Percentiles rank a stretch among this genome's conserved stretches.
phyloP scores from a whole-genome alignment of 805 yeast genomes.

The Lachancea cidri region DNA sequence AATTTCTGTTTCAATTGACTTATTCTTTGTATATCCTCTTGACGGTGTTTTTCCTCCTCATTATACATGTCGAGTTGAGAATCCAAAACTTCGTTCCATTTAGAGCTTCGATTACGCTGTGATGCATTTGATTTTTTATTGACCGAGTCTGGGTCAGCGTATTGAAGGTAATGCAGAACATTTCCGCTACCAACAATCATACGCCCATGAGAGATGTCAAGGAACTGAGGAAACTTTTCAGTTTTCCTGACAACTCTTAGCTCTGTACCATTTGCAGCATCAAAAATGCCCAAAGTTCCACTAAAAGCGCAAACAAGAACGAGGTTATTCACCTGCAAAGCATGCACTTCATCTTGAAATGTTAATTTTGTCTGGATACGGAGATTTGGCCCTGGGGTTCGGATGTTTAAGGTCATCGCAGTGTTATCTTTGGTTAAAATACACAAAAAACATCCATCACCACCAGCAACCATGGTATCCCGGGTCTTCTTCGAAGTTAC shows the following conservation, averaged over 20 bases:
- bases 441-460: slow-evolving; percentile 32
- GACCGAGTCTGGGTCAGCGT: slow-evolving; percentile 15
- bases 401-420: slow-evolving; percentile 22
- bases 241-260: slow-evolving; percentile 29
- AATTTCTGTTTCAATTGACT: slow-evolving; percentile 20
- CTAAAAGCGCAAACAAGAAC: slow-evolving; percentile 28
- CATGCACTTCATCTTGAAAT: slow-evolving; percentile 24
- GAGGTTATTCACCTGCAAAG: slow-evolving; percentile 28
- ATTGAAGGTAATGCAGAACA: slow-evolving; percentile 27
- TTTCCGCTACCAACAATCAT: slow-evolving; percentile 29
- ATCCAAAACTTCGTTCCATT: slow-evolving; percentile 27
- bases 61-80: slow-evolving; percentile 26
- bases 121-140: slow-evolving; percentile 9
- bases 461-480: slow-evolving; percentile 26
- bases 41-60: slow-evolving; percentile 21
- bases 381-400: slow-evolving; percentile 19
- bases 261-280: slow-evolving; percentile 28
- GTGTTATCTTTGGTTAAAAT: slow-evolving; percentile 20
- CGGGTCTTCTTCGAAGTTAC: slow-evolving; percentile 25
- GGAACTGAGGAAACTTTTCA: slow-evolving; percentile 27
- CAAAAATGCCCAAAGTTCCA: slow-evolving; percentile 25
- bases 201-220: slow-evolving; percentile 30
- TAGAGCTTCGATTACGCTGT: slow-evolving; percentile 18
- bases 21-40: slow-evolving; percentile 14
- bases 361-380: slow-evolving; percentile 16